Evolutionary conservation across 2,329 filamentous ascomycete species (phyloP).

Genomic region (Cylindrodendrum hubeiense): DNA sequence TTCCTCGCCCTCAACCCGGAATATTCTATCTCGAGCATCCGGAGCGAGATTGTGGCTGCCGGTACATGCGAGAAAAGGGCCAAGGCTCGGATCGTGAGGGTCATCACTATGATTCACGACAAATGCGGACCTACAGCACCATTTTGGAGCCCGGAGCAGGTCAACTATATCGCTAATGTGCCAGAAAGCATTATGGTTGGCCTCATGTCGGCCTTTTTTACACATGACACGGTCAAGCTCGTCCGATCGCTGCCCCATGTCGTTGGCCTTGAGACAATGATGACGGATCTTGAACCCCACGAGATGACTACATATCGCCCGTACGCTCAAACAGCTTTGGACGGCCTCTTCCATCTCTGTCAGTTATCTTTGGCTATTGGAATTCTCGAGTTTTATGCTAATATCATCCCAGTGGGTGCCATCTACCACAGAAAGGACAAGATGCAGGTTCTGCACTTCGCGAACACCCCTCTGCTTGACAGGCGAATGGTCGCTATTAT

Average conservation of each 20-base stretch:
- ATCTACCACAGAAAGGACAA: slow-evolving; percentile 32
- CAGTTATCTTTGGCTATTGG: slow-evolving; percentile 25
- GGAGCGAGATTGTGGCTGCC: background rate
- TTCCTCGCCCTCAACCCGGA: slow-evolving; percentile 45
- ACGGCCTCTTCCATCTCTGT: slow-evolving; percentile 34
- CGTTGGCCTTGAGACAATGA: background rate
- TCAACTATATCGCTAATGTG: too few relatives aligned
- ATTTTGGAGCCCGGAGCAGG: slow-evolving; percentile 12
- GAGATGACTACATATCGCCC: slow-evolving; percentile 12
- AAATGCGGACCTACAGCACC: slow-evolving; percentile 17
- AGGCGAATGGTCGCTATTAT: slow-evolving; percentile 51
- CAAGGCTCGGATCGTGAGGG: background rate
- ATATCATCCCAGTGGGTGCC: slow-evolving; percentile 39
- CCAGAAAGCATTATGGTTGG: background rate
- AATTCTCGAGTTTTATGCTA: slow-evolving; percentile 9
- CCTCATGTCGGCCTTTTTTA: background rate
- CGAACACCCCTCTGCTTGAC: slow-evolving; percentile 48
- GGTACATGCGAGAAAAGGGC: background rate
- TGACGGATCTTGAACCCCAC: background rate
- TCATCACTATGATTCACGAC: background rate
- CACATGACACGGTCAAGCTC: slow-evolving; percentile 9
- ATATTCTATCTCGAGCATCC: slow-evolving; percentile 37
- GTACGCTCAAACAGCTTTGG: slow-evolving; percentile 27
- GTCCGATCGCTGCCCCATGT: slow-evolving; percentile 25
- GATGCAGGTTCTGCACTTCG: slow-evolving; percentile 46